A percentile compares a stretch with the other conserved stretches of the same genome.
phyloP scores from a whole-genome alignment of 2,329 filamentous ascomycete genomes.

The Diaporthe caulivora region DNA sequence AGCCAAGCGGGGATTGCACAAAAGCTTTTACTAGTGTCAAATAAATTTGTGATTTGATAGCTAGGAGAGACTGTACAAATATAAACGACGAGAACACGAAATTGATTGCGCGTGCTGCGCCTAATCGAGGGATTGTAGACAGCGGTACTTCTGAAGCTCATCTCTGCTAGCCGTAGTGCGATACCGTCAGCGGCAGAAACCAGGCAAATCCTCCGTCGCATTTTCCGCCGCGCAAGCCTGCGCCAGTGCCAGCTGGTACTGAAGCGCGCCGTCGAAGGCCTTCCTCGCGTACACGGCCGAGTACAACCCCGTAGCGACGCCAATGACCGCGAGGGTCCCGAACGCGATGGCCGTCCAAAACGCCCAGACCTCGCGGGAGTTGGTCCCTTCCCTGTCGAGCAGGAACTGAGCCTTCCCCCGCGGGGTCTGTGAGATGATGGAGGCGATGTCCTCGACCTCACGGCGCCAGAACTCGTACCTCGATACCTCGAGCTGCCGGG shows the following conservation, averaged over 20 bases:
- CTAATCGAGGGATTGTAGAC: no score
- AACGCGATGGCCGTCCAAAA: slow-evolving; percentile 20
- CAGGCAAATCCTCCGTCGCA: not conserved
- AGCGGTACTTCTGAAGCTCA: no score
- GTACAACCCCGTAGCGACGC: not conserved
- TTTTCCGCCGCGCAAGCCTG: slow-evolving; percentile 17
- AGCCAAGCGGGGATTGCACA: no score
- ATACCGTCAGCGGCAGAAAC: not conserved
- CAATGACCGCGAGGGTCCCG: not conserved
- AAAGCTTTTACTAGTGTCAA: no score
- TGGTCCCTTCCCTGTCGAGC: slow-evolving; percentile 11
- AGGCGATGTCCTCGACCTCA: slow-evolving; percentile 2
- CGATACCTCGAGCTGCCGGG: not conserved
- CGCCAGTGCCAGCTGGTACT: slow-evolving; percentile 27
- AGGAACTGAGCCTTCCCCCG: slow-evolving; percentile 5
- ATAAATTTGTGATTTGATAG: no score
- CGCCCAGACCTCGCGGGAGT: slow-evolving; percentile 10
- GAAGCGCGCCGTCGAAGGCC: slow-evolving; percentile 6
- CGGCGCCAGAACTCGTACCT: slow-evolving; percentile 15
- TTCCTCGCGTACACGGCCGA: slow-evolving; percentile 20
- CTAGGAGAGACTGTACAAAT: no score
- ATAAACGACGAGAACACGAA: no score
- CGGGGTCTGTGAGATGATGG: not conserved
- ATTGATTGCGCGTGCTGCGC: no score
- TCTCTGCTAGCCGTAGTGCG: not conserved